Conservation (phyloP, 495 filamentous ascomycete genomes). For the Clavariopsis aquatica region DNA sequence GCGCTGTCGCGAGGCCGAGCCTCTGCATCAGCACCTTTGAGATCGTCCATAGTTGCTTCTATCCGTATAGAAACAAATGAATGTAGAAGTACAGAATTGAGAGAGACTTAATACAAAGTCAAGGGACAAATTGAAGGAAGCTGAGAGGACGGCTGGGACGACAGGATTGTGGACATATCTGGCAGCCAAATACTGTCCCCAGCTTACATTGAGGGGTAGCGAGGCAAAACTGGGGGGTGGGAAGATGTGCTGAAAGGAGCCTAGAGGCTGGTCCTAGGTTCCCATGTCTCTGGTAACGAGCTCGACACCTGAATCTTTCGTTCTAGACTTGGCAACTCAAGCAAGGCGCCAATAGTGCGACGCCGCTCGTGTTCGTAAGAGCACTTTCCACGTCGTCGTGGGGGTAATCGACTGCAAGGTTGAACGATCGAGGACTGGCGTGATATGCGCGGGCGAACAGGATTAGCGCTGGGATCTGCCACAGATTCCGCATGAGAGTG, state of each 20-base stretch:
- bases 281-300: background rate
- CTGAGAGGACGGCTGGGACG: background rate
- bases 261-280: background rate
- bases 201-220: background rate
- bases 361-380: background rate
- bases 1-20: conserved; percentile 15
- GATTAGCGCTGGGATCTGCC: conserved; percentile 2
- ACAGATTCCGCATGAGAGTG: background rate
- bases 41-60: conserved; percentile 19
- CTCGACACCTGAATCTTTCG: background rate
- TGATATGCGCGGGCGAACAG: background rate
- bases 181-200: background rate
- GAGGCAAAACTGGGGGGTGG: background rate
- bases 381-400: background rate
- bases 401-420: conserved; percentile 1
- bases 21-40: conserved; percentile 18
- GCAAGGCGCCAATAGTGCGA: conserved; percentile 1
- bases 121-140: background rate
- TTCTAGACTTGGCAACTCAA: background rate
- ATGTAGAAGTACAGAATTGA: background rate
- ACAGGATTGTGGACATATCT: background rate
- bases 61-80: background rate
- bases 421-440: conserved; percentile 1
- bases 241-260: background rate
- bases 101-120: background rate